These are phyloP conservation scores for Leptodontidium sp. DNA, from an alignment of 2,329 filamentous ascomycete genomes.

Conservation along the genomic window DNA sequence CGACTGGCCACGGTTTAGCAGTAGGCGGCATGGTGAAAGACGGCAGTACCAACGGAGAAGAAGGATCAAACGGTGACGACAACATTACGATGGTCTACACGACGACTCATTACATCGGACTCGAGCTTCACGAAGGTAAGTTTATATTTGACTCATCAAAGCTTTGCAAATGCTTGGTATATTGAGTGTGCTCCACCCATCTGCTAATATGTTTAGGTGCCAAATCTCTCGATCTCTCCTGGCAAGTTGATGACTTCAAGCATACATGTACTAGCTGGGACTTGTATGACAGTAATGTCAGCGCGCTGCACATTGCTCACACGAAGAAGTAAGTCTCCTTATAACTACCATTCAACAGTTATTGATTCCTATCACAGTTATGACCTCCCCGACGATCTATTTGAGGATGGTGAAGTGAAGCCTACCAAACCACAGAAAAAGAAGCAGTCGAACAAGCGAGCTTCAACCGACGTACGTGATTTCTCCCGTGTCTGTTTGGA, in stretches of 20 bases:
- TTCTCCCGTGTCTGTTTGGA: slow-evolving; percentile 20
- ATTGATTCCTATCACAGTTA: slow-evolving; percentile 63
- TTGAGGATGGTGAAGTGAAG: slow-evolving; percentile 78
- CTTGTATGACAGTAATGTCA: slow-evolving; percentile 77
- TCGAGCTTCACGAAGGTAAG: slow-evolving; percentile 80
- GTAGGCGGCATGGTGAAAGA: slow-evolving; percentile 51
- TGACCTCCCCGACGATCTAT: slow-evolving; percentile 89
- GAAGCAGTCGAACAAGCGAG: slow-evolving; percentile 42
- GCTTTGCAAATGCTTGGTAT: slow-evolving; percentile 10
- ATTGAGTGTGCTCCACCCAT: slow-evolving; percentile 36
- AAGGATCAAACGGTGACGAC: slow-evolving; percentile 48
- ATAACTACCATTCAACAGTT: slow-evolving; percentile 19
- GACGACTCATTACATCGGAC: slow-evolving; percentile 92
- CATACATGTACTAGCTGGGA: slow-evolving; percentile 79
- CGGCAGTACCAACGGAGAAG: slow-evolving; percentile 49
- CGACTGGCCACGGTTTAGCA: slow-evolving; percentile 51
- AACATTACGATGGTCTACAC: slow-evolving; percentile 70
- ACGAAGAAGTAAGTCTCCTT: slow-evolving; percentile 76
- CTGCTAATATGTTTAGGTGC: slow-evolving; percentile 59
- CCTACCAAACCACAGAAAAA: slow-evolving; percentile 54
- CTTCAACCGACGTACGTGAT: slow-evolving; percentile 45
- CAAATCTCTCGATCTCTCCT: slow-evolving; percentile 79
- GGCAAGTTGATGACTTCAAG: slow-evolving; percentile 87
- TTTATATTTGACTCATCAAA: slow-evolving; percentile 12
- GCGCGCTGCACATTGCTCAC: slow-evolving; percentile 76